A percentile compares a stretch with the other conserved stretches of the same genome.
Evolutionary conservation across 495 filamentous ascomycete species (phyloP).

Genomic region (Hypoxylon crocopeplum): DNA sequence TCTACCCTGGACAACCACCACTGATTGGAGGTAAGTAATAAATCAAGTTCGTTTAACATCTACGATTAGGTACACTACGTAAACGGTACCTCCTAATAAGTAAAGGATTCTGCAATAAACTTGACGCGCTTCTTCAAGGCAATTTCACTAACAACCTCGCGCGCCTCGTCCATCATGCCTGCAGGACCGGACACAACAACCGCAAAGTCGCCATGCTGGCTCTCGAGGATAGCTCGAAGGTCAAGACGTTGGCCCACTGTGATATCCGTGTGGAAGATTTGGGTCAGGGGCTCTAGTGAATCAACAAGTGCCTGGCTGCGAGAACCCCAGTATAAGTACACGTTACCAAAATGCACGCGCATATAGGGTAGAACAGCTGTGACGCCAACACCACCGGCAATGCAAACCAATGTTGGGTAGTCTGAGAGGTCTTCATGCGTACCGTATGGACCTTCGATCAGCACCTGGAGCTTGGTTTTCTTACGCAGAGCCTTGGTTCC

Average conservation of each 20-base stretch:
- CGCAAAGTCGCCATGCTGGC: slow-evolving; percentile 12
- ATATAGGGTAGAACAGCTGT: slow-evolving; percentile 32
- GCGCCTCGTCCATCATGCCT: slow-evolving; percentile 35
- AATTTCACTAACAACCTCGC: slow-evolving; percentile 6
- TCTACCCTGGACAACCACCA: too few species aligned
- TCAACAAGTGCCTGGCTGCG: slow-evolving; percentile 23
- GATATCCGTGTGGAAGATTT: slow-evolving; percentile 13
- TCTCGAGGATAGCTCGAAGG: slow-evolving; percentile 11
- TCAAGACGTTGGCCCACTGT: slow-evolving; percentile 21
- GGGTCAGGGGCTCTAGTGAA: slow-evolving; percentile 11
- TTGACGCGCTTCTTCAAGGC: background rate
- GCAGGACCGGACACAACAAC: slow-evolving; percentile 40
- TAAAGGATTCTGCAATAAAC: background rate
- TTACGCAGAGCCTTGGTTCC: slow-evolving; percentile 5
- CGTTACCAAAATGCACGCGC: slow-evolving; percentile 6
- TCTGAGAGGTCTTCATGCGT: slow-evolving; percentile 15
- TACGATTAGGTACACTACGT: too few species aligned
- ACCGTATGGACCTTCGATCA: slow-evolving; percentile 29
- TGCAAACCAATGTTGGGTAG: slow-evolving; percentile 30
- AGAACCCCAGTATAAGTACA: slow-evolving; percentile 27
- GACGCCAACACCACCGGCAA: slow-evolving; percentile 39
- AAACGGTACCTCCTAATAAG: too few species aligned
- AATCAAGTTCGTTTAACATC: too few species aligned
- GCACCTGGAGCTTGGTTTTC: slow-evolving; percentile 10
- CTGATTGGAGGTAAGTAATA: too few species aligned